Evolutionary conservation across 177 flowering plant genomes (phyloP).

Genomic region (Vitis hybrid): DNA sequence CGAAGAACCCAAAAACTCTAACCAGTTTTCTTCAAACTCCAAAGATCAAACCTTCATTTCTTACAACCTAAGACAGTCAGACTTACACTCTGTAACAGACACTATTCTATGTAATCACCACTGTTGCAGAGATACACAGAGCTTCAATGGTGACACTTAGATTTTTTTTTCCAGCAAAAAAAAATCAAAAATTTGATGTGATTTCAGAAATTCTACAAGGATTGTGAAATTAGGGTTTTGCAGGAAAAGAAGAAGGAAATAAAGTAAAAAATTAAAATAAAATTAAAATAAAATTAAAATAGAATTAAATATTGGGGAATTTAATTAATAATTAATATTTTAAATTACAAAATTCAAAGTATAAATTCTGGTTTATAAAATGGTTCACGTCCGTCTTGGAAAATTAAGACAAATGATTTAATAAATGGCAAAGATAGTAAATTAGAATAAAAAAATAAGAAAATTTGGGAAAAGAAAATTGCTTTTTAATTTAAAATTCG

Average conservation of each 20-base stretch:
- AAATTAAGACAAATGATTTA: conserved; percentile 34
- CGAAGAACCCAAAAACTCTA: conserved; percentile 5
- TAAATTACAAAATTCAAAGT: conserved; percentile 28
- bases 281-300: conserved; percentile 6
- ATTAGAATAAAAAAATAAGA: conserved; percentile 6
- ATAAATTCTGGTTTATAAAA: conserved; percentile 38
- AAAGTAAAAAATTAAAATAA: conserved; percentile 14
- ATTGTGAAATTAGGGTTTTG: conserved; percentile 53
- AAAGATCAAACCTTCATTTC: not conserved
- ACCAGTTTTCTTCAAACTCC: not conserved
- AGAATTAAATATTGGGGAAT: conserved; percentile 32
- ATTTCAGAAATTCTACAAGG: conserved; percentile 15
- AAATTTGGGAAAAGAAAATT: conserved; percentile 16
- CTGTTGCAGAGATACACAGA: conserved; percentile 33
- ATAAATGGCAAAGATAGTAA: conserved; percentile 20
- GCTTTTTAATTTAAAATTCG: conserved; percentile 12
- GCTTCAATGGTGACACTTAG: conserved; percentile 15
- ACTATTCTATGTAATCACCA: conserved; percentile 13
- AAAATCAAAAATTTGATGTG: conserved; percentile 9
- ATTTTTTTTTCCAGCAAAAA: conserved; percentile 13
- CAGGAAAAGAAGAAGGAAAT: conserved; percentile 17
- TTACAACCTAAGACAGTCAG: conserved; percentile 9
- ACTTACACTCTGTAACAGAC: conserved; percentile 13
- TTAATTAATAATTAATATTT: conserved; percentile 22
- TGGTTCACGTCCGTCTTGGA: conserved; percentile 39